Percentiles rank a stretch among this genome's conserved stretches.
Conservation (phyloP, 1,284 basidiomycete genomes). For the Sporisorium sorghi region DNA sequence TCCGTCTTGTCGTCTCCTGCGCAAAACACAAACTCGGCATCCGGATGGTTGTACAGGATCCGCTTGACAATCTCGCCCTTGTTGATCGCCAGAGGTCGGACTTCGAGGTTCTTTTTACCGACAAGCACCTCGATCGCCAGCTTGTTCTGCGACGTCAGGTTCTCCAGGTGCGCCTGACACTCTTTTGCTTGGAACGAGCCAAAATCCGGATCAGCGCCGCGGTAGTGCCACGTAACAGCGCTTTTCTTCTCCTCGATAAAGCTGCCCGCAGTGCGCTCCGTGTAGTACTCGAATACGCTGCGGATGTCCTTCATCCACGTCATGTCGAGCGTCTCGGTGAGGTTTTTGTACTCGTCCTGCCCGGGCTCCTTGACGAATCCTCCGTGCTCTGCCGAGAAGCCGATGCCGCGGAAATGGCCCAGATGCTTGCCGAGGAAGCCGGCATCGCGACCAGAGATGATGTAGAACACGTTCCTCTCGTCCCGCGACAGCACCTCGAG, state of each 20-base stretch:
- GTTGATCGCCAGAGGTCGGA: constrained; percentile 92
- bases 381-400: constrained; percentile 96
- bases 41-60: constrained; percentile 88
- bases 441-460: constrained; percentile 96
- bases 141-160: constrained; percentile 72
- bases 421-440: constrained; percentile 91
- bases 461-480: constrained; percentile 89
- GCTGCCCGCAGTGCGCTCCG: constrained; percentile 91
- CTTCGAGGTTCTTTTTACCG: constrained; percentile 98
- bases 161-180: constrained; percentile 94
- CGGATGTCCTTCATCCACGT: constrained; percentile 95
- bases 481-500: constrained; percentile 81
- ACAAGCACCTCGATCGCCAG: constrained; percentile 70
- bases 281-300: constrained; percentile 96
- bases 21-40: constrained; percentile 94
- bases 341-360: constrained; percentile 82
- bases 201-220: constrained; percentile 92
- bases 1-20: constrained; percentile 95
- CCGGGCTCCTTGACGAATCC: constrained; percentile 84
- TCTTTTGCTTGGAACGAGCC: constrained; percentile 78
- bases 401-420: constrained; percentile 83
- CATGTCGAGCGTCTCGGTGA: constrained; percentile 93
- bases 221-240: constrained; percentile 97
- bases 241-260: constrained; percentile 97
- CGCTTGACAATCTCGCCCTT: constrained; percentile 98